Conservation (phyloP, 257 asterid genomes). For the Leptodermis oblonga region DNA sequence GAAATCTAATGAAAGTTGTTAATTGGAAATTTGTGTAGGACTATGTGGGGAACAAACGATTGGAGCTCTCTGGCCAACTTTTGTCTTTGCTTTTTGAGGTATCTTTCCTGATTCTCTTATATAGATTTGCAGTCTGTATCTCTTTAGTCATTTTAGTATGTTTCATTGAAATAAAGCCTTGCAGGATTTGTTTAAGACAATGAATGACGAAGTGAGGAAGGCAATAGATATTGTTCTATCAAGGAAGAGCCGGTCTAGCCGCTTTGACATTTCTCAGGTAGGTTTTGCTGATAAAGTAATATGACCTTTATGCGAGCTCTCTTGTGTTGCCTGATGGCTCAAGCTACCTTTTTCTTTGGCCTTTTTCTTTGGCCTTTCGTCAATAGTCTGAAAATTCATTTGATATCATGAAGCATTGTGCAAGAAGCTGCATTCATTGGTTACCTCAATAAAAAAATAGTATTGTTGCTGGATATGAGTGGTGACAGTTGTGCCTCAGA, state of each 20-base stretch:
- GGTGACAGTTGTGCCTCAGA: background rate
- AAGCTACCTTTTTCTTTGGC: background rate
- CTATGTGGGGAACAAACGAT: constrained; percentile 92
- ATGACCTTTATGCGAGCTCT: background rate
- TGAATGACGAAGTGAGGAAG: constrained; percentile 60
- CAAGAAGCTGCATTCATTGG: background rate
- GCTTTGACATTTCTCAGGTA: constrained; percentile 68
- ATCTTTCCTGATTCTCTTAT: constrained; percentile 16
- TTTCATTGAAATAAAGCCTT: constrained; percentile 19
- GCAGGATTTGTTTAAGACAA: constrained; percentile 86
- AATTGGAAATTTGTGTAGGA: constrained; percentile 48
- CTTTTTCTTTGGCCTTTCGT: background rate
- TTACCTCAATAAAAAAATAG: background rate
- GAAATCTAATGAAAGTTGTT: background rate
- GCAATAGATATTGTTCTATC: constrained; percentile 33
- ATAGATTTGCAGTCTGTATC: background rate
- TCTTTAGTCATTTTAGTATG: constrained; percentile 7
- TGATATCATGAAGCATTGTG: background rate
- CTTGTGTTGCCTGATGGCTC: background rate
- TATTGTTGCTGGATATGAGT: background rate
- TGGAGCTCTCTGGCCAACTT: constrained; percentile 92
- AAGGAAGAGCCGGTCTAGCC: constrained; percentile 43
- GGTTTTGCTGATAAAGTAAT: constrained; percentile 17
- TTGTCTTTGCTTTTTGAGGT: constrained; percentile 92
- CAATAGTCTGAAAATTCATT: background rate